Base-by-base conservation (phyloP, 169 alveolate species). In the Cystoisospora suis region DNA sequence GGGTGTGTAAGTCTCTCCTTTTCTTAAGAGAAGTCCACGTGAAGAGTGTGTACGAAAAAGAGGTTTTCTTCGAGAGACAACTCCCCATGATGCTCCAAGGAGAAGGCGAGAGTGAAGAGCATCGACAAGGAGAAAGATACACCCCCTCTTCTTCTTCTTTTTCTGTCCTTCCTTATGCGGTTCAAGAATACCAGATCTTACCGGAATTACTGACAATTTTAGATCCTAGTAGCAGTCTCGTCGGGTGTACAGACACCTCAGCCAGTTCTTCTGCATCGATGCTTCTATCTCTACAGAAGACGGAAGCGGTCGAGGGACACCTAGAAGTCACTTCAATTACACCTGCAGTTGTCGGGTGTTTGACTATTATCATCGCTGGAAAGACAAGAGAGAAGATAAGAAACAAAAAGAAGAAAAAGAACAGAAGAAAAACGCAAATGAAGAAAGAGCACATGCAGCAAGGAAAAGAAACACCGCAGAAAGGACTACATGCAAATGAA, bases 311-410 rank as follows among this genome's bases (percentile, higher is more conserved):
- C n/a, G n/a, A n/a, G n/a, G n/a, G n/a, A n/a, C n/a, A n/a, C n/a
- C n/a, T n/a, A n/a, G n/a, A n/a, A n/a, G n/a, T n/a, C n/a, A n/a
- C n/a, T n/a, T 3, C 47, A 29, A 15, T 72, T 29, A 38, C 56
- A 2, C 83, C 83, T 17, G 83, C 83, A 20, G 53, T 72, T 53
- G 83, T 72, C 56, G 83, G 83, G 38, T 72, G 83, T 53, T 46
- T 72, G 27, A 56, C 56, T 27, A 0, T 72, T 12, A 38, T 72
- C 32, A 56, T 53, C n/a, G 6, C 83, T 2, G 40, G 77, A 2
- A 65, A 32, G n/a, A 20, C 75, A 3, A 27, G 12, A 1, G 36
- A 36, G 77, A 27, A 4, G 5, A 65, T 9, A 17, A 20, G n/a
- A 36, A 44, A 1, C n/a, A 20, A 49, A 20, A 20, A 20, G 61